Percentiles rank a stretch among this genome's conserved stretches.
Evolutionary conservation across 2,329 filamentous ascomycete species (phyloP).

Genomic region (Aspergillus chevalieri): DNA sequence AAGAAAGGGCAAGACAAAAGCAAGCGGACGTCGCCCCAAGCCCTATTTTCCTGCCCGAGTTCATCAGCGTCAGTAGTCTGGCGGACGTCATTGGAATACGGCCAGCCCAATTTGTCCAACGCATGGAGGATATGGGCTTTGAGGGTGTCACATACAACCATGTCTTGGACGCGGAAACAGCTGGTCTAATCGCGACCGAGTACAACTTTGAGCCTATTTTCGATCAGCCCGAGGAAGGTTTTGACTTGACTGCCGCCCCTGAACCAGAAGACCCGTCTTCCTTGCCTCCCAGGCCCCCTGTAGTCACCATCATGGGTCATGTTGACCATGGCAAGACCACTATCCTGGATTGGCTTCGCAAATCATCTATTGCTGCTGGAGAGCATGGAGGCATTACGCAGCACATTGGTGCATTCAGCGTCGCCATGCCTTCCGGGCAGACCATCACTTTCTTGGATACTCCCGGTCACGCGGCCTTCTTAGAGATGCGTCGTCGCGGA

Average conservation of each 20-base stretch:
- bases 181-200: constrained; percentile 81
- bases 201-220: constrained; percentile 86
- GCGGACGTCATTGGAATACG: constrained; percentile 68
- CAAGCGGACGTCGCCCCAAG: constrained; percentile 41
- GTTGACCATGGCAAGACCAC: constrained; percentile 99
- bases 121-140: constrained; percentile 81
- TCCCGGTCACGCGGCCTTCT: constrained; percentile 89
- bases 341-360: constrained; percentile 84
- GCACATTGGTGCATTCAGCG: constrained; percentile 95
- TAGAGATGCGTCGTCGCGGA: constrained; percentile 91
- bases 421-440: constrained; percentile 77
- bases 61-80: constrained; percentile 80
- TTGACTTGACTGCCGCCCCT: constrained; percentile 66
- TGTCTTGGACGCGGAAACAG: constrained; percentile 84
- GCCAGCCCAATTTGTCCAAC: constrained; percentile 63
- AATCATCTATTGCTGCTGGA: constrained; percentile 81
- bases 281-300: constrained; percentile 73
- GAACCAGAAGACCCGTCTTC: constrained; percentile 60
- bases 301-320: constrained; percentile 99
- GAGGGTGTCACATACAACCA: constrained; percentile 77
- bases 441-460: constrained; percentile 96
- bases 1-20: constrained; percentile 32
- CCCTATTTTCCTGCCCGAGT: constrained; percentile 76
- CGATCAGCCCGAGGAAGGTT: constrained; percentile 50
- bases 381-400: constrained; percentile 98